These are phyloP conservation scores for Gaertneriomyces sp. DNA, from an alignment of 192 early-diverging fungal species.

Conservation along the genomic window DNA sequence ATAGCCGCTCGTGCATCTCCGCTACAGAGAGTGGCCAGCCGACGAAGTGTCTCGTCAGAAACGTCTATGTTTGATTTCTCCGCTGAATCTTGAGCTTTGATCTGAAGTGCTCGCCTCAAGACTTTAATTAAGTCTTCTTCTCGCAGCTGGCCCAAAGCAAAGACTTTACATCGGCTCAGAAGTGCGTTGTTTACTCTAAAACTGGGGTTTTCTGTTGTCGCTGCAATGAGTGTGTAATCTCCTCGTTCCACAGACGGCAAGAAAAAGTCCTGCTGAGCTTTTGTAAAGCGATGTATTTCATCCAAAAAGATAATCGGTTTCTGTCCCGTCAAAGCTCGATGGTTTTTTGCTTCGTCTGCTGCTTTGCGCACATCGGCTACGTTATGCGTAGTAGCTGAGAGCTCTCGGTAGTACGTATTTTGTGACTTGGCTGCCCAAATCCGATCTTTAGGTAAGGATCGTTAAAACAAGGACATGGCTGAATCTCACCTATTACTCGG, in stretches of 20 bases:
- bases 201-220: conserved; percentile 80
- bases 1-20: conserved; percentile 73
- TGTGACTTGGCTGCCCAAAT: conserved; percentile 15
- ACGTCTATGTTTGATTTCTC: conserved; percentile 21
- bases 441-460: not conserved
- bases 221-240: conserved; percentile 40
- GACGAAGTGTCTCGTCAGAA: conserved; percentile 39
- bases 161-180: conserved; percentile 74
- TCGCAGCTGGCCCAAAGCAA: conserved; percentile 65
- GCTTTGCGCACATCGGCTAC: conserved; percentile 32
- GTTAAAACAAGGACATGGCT: not conserved
- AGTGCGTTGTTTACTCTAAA: conserved; percentile 81
- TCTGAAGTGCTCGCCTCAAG: conserved; percentile 50
- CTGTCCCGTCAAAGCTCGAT: conserved; percentile 40
- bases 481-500: conserved; percentile 46
- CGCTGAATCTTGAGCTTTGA: conserved; percentile 40
- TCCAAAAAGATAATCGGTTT: conserved; percentile 79
- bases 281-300: conserved; percentile 85
- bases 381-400: conserved; percentile 29
- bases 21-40: conserved; percentile 67
- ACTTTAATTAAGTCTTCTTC: conserved; percentile 60
- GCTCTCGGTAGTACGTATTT: conserved; percentile 24
- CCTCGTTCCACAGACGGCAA: conserved; percentile 69
- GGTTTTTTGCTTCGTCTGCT: conserved; percentile 22
- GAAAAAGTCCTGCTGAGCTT: conserved; percentile 84